A percentile compares a stretch with the other conserved stretches of the same genome.
Conservation (phyloP, 257 asterid genomes). For the Fraxinus cuspidata region DNA sequence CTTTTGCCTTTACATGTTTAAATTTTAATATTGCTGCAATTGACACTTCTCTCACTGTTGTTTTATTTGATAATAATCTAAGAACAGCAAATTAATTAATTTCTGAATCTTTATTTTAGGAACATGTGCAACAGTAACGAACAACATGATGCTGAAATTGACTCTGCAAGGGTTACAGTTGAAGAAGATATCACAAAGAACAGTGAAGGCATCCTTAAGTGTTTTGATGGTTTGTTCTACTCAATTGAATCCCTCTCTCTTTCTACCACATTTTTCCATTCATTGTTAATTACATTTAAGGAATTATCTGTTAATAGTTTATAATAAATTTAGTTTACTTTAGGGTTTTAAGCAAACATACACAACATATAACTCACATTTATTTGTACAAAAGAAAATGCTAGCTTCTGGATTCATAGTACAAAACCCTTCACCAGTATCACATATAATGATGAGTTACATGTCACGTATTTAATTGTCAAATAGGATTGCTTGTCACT, state of each 20-base stretch:
- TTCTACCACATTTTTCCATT: background rate
- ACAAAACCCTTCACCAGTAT: background rate
- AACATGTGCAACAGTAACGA: constrained; percentile 50
- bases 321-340: too few species aligned
- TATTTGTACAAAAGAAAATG: background rate
- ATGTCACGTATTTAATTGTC: too few species aligned
- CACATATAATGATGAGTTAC: too few species aligned
- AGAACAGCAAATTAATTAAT: background rate
- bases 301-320: background rate
- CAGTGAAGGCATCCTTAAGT: constrained; percentile 46
- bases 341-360: background rate
- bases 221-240: constrained; percentile 52
- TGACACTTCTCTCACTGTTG: background rate
- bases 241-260: background rate
- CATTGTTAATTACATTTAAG: background rate
- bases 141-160: constrained; percentile 61
- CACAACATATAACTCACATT: background rate
- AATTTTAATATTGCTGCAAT: background rate
- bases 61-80: background rate
- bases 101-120: constrained; percentile 41
- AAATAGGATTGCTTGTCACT: background rate
- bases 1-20: background rate
- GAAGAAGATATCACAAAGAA: constrained; percentile 58
- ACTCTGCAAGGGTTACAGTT: constrained; percentile 52
- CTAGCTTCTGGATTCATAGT: background rate